A percentile compares a stretch with the other conserved stretches of the same genome.
These are phyloP conservation scores for Solanum verrucosum DNA, from an alignment of 257 asterid genomes.

Conservation along the genomic window DNA sequence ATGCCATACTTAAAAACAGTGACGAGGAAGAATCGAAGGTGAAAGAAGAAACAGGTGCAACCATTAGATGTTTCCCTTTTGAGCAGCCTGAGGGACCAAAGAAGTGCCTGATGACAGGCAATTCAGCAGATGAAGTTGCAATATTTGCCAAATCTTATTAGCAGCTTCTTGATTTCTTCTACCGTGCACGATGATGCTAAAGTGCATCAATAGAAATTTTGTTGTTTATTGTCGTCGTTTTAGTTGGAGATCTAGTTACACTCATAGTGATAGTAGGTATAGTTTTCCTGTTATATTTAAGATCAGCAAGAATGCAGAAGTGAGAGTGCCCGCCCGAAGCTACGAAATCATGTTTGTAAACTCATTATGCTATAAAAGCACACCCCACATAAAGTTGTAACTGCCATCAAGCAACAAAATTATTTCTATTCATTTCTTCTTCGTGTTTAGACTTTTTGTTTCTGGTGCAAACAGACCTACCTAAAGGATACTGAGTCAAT, in stretches of 20 bases:
- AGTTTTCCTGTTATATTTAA: neutral
- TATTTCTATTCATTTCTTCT: neutral
- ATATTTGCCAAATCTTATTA: slow-evolving; percentile 90
- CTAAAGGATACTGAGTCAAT: neutral
- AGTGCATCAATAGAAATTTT: neutral
- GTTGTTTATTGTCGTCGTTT: neutral
- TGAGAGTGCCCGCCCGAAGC: neutral
- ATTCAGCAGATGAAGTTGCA: slow-evolving; percentile 86
- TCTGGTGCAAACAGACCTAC: neutral
- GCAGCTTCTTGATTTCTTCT: neutral
- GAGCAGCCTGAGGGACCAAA: slow-evolving; percentile 74
- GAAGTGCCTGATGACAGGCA: slow-evolving; percentile 85
- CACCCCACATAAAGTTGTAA: neutral
- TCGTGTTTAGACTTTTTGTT: neutral
- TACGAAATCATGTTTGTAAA: neutral
- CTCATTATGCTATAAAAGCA: neutral
- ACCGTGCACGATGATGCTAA: neutral
- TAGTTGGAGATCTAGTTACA: neutral
- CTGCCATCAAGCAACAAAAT: neutral
- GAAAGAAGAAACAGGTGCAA: slow-evolving; percentile 96
- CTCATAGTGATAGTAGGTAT: neutral
- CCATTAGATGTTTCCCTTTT: slow-evolving; percentile 89
- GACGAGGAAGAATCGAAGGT: slow-evolving; percentile 72
- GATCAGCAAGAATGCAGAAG: neutral
- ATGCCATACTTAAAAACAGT: slow-evolving; percentile 13